Base-by-base conservation (phyloP, 2,329 filamentous ascomycete species). In the Colletotrichum sublineola region DNA sequence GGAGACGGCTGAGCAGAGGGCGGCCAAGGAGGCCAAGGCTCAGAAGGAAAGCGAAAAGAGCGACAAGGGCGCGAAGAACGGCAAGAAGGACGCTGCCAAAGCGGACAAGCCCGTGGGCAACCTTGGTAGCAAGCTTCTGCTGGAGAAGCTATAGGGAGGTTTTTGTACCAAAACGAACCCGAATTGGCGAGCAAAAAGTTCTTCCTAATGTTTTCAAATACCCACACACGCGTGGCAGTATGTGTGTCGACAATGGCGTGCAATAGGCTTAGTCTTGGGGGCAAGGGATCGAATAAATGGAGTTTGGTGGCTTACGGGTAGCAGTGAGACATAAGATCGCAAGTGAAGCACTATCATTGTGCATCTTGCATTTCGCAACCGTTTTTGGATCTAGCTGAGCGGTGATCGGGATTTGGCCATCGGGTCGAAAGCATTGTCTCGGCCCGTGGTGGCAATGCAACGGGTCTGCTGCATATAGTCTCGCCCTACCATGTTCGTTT, bases 101-200 rank as follows among this genome's bases (percentile, higher is more conserved):
- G 79, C 81, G 74, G 81, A 83, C 69, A 80, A 79, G 73, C 79
- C 84, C 9, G 82, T 88, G 5, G 91, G 91, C 15, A 93, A 92
- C 80, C 86, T 85, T 76, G 91, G 91, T 4, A 87, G 90, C 67
- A 88, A 85, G 79, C 80, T 93, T 72, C 80, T 93, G 74, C 81
- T 93, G 70, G 87, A 88, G 79, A 90, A 88, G 82, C 78, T 92
- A 74, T 83, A 78, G 48, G 31, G 50, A 20, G 50, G 29, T 36
- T 53, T 46, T 29, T 56, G 53, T 56, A 67, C 67, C 60, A 56
- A 63, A 63, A 42, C 31, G 38, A 62, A 73, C 33, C n/a, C 42
- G 67, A 61, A 52, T 52, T 50, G 63, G 63, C 56, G 68, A 71
- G 62, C 29, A 63, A 58, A 71, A 60, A 68, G 68, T 71, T 68